Evolutionary conservation across 164 flowering plant species (phyloP), one percentile per base, ranked within the genome.

Genomic region (Warburgia ugandensis): DNA sequence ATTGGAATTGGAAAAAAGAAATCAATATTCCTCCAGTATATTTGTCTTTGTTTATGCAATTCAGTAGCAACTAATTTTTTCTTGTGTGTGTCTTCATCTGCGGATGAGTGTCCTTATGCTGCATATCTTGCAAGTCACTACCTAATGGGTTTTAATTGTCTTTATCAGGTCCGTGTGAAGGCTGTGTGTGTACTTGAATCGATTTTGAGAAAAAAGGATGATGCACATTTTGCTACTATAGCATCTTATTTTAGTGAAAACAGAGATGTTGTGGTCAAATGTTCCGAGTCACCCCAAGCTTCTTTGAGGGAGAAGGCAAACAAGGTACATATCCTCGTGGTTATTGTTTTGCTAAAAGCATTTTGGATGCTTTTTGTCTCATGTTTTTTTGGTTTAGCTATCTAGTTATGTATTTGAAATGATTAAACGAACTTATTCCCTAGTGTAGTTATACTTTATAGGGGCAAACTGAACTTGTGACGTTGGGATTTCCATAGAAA

Each of bases 141-240:
- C 14, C 41, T 14, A 37, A 37, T n/a, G n/a, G n/a, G n/a, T n/a
- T n/a, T n/a, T n/a, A 37, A 37, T 3, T 37, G 41, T 50, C 45
- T 31, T 35, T 64, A 16, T 43, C 73, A 94, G 99, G 87, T 86
- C 14, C 92, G 94, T 29, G 68, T 86, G 89, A 94, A 81, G 72
- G 96, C 95, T 52, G 58, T 78, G 5, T 94, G 94, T 66, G 84
- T 89, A 36, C 94, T 94, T 50, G 99, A 94, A 63, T 73, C 97
- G 58, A 65, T 94, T 54, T 65, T 94, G 65, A 84, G 96, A 71
- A 88, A 69, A 60, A 79, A 72, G 64, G 94, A 88, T 48, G 88
- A 78, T 25, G 77, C 69, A 3, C 73, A 65, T 50, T 86, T 86
- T 70, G 49, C 71, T 4, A 38, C 63, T 45, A 64, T 94, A n/a